These are phyloP conservation scores for Calonectria naviculata DNA, from an alignment of 2,329 filamentous ascomycete genomes.

Conservation along the genomic window DNA sequence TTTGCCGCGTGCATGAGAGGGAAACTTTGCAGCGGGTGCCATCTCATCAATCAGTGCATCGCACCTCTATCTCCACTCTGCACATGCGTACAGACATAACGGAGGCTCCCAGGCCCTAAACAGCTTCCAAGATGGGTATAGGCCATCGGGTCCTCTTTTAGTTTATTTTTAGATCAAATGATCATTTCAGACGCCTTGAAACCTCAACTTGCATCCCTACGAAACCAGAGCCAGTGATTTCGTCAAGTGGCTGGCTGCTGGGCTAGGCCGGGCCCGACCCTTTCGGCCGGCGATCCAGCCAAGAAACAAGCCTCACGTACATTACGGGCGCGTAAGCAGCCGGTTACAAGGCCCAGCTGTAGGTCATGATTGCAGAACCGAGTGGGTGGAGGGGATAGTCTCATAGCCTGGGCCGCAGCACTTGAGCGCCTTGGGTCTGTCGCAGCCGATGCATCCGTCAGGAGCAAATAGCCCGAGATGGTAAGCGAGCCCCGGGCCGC, in stretches of 20 bases:
- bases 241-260: not conserved
- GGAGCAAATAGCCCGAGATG: not conserved
- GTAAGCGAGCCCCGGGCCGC: not conserved
- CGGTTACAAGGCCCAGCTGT: not conserved
- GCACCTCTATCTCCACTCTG: too few relatives aligned
- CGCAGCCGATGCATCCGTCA: not conserved
- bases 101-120: not conserved
- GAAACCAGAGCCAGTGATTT: not conserved
- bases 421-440: not conserved
- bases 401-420: not conserved
- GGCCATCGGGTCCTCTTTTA: not conserved
- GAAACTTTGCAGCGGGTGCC: too few relatives aligned
- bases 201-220: not conserved
- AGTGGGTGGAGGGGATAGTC: not conserved
- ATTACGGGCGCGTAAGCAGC: not conserved
- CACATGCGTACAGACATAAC: too few relatives aligned
- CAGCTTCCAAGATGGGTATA: not conserved
- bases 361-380: not conserved
- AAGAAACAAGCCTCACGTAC: not conserved
- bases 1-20: too few relatives aligned
- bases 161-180: not conserved
- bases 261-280: not conserved
- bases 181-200: not conserved
- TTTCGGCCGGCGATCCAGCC: not conserved
- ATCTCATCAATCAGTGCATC: too few relatives aligned